Base-by-base conservation (phyloP, 2,329 filamentous ascomycete species). In the Arachnomyces sp. region DNA sequence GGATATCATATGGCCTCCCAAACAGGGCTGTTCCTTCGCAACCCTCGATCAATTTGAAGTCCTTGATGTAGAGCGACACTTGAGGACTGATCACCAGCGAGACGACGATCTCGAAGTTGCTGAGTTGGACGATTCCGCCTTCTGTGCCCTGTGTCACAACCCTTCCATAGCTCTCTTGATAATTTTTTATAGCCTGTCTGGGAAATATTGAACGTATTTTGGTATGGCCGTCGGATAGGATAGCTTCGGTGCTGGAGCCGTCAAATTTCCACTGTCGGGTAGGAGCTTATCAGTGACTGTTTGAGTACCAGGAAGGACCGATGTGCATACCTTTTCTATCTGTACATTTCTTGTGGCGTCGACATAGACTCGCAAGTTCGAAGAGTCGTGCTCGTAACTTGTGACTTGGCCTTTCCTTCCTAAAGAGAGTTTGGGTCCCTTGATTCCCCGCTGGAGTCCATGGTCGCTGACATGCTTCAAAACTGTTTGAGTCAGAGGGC, bases 41-140 rank as follows among this genome's bases (percentile, higher is more conserved):
- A 3, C 57, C 58, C 32, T 48, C 28, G 15, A 47, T 20, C 20
- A 25, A 25, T n/a, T 48, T 46, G 37, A 57, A 56, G 4, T 49
- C 36, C 20, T 42, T 34, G 9, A 59, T 46, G 15, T 45, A 45
- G 4, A 61, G 41, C 8, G 44, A 40, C 28, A 59, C 33, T 20
- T 45, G 37, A 12, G 45, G 35, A 13, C 34, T 42, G 20, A 20
- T 38, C 11, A 40, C 36, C 25, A 53, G 42, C 18, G 31, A 50
- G 31, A 65, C 51, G 35, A 64, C 51, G 14, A 67, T 44, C 32
- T 60, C 55, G 41, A 64, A 63, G 29, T 58, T 52, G 2, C 48
- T 34, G 33, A 67, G 43, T 38, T 57, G 51, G 16, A 64, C 48
- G 4, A 49, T 17, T 12, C 53, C 52, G 3, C 57, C 61, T 38